Conservation (phyloP, 495 filamentous ascomycete species). For the Penicillium flavigenum region DNA sequence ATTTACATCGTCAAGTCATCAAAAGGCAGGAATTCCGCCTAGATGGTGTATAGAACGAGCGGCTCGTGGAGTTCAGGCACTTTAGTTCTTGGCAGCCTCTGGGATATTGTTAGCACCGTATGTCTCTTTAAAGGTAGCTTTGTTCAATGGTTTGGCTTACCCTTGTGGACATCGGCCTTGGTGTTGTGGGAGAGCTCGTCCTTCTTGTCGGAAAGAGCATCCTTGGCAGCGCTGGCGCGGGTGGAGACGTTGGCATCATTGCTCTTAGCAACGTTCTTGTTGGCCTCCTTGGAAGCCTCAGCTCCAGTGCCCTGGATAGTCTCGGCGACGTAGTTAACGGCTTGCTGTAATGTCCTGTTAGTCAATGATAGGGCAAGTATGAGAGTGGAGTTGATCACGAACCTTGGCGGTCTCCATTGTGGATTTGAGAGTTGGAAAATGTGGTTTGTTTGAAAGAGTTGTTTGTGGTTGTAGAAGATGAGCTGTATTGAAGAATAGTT, state of each 20-base stretch:
- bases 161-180: slow-evolving; percentile 20
- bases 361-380: not conserved
- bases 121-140: not conserved
- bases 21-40: not conserved
- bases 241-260: slow-evolving; percentile 12
- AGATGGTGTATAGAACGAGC: not conserved
- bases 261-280: slow-evolving; percentile 17
- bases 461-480: not conserved
- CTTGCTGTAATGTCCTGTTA: slow-evolving; percentile 8
- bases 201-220: slow-evolving; percentile 17
- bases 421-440: not conserved
- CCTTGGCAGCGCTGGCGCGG: slow-evolving; percentile 18
- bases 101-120: not conserved
- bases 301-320: slow-evolving; percentile 14
- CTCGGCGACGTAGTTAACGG: slow-evolving; percentile 19
- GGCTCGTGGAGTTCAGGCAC: not conserved
- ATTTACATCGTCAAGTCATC: slow-evolving; percentile 2
- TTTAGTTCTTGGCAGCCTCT: slow-evolving; percentile 15
- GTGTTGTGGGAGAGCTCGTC: slow-evolving; percentile 14
- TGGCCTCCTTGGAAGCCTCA: slow-evolving; percentile 20
- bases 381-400: not conserved
- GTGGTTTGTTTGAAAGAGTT: not conserved
- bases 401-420: slow-evolving; percentile 14
- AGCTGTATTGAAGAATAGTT: not conserved
- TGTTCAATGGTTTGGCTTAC: not conserved